Percentiles rank a stretch among this genome's conserved stretches.
Evolutionary conservation across 2,329 filamentous ascomycete genomes (phyloP).

Genomic region (Scedosporium minutisporum): DNA sequence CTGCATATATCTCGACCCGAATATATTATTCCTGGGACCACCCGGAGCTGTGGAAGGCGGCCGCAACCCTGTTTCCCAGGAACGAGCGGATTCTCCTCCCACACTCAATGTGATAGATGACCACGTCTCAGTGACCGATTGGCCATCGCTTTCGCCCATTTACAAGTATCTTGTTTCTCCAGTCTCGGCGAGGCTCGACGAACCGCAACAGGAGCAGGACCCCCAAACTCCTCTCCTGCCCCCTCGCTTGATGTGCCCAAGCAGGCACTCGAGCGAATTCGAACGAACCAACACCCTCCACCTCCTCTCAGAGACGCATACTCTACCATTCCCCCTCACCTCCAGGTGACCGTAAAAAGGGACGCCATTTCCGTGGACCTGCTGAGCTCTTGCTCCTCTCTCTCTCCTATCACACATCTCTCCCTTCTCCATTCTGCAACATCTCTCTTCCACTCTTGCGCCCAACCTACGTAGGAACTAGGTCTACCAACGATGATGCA

Average conservation of each 20-base stretch:
- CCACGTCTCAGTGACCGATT: constrained; percentile 1
- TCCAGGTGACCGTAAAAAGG: neutral
- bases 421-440: neutral
- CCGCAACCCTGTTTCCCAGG: constrained; percentile 1
- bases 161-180: constrained; percentile 1
- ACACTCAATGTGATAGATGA: neutral
- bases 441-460: neutral
- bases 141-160: neutral
- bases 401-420: neutral
- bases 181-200: constrained; percentile 1
- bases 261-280: neutral
- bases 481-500: neutral
- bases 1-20: constrained; percentile 3
- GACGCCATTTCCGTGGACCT: neutral
- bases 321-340: neutral
- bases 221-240: neutral
- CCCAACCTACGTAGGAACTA: neutral
- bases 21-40: constrained; percentile 1
- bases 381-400: neutral
- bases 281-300: neutral
- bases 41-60: neutral
- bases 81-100: neutral
- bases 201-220: neutral
- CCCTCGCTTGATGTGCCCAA: neutral
- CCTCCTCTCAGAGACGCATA: neutral